phyloP scores from a whole-genome alignment of 2,329 filamentous ascomycete genomes.

The Camptophora hylomeconis region DNA sequence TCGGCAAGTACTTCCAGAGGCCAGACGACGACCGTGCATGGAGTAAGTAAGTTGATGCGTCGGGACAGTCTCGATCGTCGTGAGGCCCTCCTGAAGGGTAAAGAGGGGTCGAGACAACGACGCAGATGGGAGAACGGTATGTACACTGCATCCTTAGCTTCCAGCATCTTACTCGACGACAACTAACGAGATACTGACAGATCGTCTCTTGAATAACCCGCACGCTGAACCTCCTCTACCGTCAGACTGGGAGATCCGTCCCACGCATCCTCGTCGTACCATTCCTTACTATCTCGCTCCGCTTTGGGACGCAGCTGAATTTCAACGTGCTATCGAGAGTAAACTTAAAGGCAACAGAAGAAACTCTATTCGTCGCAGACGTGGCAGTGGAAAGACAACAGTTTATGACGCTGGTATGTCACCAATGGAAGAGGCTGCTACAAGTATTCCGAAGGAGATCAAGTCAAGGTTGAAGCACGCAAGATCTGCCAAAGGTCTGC shows the following conservation, averaged over 20 bases:
- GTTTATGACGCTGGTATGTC: constrained; percentile 19
- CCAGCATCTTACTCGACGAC: not conserved
- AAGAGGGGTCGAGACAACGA: constrained; percentile 74
- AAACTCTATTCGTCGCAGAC: constrained; percentile 19
- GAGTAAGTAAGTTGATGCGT: constrained; percentile 38
- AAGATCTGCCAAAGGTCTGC: constrained; percentile 63
- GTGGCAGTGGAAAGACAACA: constrained; percentile 28
- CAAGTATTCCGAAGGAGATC: constrained; percentile 62
- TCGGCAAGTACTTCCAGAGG: constrained; percentile 19
- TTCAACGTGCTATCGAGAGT: constrained; percentile 30
- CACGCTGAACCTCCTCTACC: constrained; percentile 71
- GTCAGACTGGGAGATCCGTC: constrained; percentile 68
- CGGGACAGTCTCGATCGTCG: constrained; percentile 53
- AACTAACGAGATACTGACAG: constrained; percentile 39
- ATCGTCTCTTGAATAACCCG: constrained; percentile 75
- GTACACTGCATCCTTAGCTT: constrained; percentile 12
- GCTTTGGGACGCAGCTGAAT: constrained; percentile 56
- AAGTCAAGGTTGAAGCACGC: constrained; percentile 67
- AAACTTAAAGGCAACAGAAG: constrained; percentile 21
- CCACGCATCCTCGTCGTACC: constrained; percentile 59
- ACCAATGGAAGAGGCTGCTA: constrained; percentile 19
- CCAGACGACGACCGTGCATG: constrained; percentile 23
- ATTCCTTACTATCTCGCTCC: constrained; percentile 84
- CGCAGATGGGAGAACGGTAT: constrained; percentile 92
- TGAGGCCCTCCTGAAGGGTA: constrained; percentile 72